Evolutionary conservation across 257 asterid species (phyloP), one percentile per base, ranked within the genome.

Genomic region (Rehmannia glutinosa): DNA sequence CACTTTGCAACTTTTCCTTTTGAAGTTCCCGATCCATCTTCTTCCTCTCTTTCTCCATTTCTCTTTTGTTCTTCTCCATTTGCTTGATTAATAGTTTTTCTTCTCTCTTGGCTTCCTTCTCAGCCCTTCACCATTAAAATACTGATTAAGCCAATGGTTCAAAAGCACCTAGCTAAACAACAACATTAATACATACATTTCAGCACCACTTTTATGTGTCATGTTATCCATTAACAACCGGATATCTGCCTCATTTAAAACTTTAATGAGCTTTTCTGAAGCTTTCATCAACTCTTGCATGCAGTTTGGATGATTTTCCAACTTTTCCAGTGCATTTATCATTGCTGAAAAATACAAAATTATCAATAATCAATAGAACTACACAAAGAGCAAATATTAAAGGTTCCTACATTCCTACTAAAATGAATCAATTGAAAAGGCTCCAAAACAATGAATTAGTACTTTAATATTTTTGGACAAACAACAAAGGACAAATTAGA

Each of bases 31-130:
- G 82, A 42, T 84, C 87, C 74, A 82, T 70, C 78, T 78, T 88
- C 80, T 72, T 88, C 86, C 75, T 90, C 71, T 82, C 95, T 72
- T 77, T 94, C 82, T 87, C 97, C 75, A 72, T 80, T 70, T 94
- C 88, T 74, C 86, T 78, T 75, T 84, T 84, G 81, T 64, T 80
- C 73, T 76, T 94, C 87, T 88, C 97, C 75, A 85, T 80, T 79
- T 88, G 93, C 83, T 84, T 91, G 76, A 84, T 68, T 65, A 83
- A 69, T 24, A 74, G 33, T 60, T 77, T 80, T 72, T 85, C 89
- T 59, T 78, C 90, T 54, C 56, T 78, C 75, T 83, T 83, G 36
- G 78, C 73, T 16, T 81, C 91, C 77, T 91, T 91, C 73, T 80
- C 95, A 57, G 86, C 85, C 89, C 99, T 94, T 69, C 79, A 84